Base-by-base conservation (phyloP, 495 filamentous ascomycete species). In the Choiromyces venosus region DNA sequence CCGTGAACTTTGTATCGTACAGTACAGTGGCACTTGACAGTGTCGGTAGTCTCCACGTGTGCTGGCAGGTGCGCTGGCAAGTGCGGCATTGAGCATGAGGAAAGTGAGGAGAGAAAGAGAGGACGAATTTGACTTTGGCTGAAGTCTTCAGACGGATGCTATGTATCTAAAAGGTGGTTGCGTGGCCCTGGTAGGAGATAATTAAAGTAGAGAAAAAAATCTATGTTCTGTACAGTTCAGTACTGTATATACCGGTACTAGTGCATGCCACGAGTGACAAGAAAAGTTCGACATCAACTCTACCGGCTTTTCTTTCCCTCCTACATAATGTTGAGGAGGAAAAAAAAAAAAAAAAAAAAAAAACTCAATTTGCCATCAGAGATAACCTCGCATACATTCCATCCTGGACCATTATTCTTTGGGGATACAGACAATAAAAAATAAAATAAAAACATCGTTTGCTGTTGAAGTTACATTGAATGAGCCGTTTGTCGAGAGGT, bases 121-220 rank as follows among this genome's bases (percentile, higher is more conserved):
- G 52, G 52, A 61, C 25, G n/a, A 33, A 14, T 69, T 38, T 66
- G 67, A 70, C 56, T 42, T 77, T 70, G 70, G 74, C 75, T 77
- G 74, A 77, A 72, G 69, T 77, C 76, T 77, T 77, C 74, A 70
- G 61, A 77, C 69, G 68, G 75, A 67, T 77, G 74, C 61, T 25
- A 14, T 61, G 25, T 61, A 61, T 33, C 52, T 33, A 25, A 61
- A 33, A 16, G 52, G 52, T 33, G 52, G 52, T 61, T 61, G 52
- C 25, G 52, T 61, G 52, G 52, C 52, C 25, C 25, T 61, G 12
- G 52, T 33, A 29, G 25, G 33, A 3, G n/a, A 29, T n/a, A n/a
- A 52, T 52, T 19, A 52, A 42, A 18, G 18, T 18, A 18, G 40
- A 42, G 44, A 25, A 52, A 52, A 52, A 52, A n/a, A n/a, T 10